Percentiles rank a stretch among this genome's conserved stretches.
phyloP scores from a whole-genome alignment of 73 alveolate species.

The Durusdinium trenchii region DNA sequence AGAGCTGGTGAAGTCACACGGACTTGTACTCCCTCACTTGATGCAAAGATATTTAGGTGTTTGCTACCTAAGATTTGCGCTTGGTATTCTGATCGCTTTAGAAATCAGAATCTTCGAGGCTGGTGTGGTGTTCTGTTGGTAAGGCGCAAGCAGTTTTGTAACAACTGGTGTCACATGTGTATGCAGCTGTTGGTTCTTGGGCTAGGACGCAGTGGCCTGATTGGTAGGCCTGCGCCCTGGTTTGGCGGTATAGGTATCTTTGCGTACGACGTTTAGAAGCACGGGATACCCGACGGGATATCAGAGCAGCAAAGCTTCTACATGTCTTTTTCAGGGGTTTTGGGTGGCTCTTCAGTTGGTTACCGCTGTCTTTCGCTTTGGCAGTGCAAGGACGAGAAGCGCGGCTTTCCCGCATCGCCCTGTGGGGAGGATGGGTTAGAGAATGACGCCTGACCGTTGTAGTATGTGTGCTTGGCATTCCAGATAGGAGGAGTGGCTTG shows the following conservation, averaged over 20 bases:
- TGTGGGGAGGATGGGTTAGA: neutral
- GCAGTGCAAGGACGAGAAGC: neutral
- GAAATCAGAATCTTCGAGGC: neutral
- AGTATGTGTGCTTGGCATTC: neutral
- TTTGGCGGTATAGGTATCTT: neutral
- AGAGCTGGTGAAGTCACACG: too few species aligned
- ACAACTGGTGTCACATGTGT: neutral
- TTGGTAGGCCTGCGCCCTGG: neutral
- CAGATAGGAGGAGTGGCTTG: neutral
- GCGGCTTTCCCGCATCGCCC: too few species aligned
- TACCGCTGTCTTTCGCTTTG: neutral
- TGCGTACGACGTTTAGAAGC: neutral
- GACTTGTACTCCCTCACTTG: too few species aligned
- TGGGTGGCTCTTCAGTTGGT: neutral
- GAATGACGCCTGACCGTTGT: neutral
- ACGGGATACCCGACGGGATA: neutral
- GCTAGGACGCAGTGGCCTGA: neutral
- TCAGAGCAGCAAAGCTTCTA: neutral
- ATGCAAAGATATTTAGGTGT: neutral
- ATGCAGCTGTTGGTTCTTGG: neutral
- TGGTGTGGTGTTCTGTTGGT: neutral
- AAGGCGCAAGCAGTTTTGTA: neutral
- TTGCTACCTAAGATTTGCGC: neutral
- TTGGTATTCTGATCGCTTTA: too few species aligned
- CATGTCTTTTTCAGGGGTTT: neutral